Base-by-base conservation (phyloP, 1,139 yeast genomes). In the Hanseniaspora sp. region DNA sequence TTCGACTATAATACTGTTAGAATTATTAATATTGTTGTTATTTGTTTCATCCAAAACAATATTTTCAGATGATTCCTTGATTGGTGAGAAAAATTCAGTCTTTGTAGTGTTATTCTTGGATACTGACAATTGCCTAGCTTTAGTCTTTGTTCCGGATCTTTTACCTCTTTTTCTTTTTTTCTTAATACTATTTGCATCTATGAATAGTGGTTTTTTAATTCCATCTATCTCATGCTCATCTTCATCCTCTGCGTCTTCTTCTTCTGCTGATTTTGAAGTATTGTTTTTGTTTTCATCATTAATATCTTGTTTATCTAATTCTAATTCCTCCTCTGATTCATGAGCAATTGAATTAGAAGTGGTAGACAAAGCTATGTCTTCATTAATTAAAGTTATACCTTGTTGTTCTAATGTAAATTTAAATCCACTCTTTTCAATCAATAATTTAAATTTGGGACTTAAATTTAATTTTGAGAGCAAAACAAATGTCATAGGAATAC, bases 161-260 rank as follows among this genome's bases (percentile, higher is more conserved):
- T 83, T 74, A 5, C 96, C 96, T 62, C 96, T 76, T 64, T 86
- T 88, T 29, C 96, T 74, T 63, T 77, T 82, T 67, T 73, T 75
- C 15, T 49, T 23, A 1, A 44, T 35, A 2, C 53, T 18, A 5
- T 47, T 12, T 33, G 56, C 34, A 38, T 44, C 34, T 40, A n/a
- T 38, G 12, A 35, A 49, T 13, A 46, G 47, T 12, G 34, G 48
- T 23, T 47, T 52, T 30, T 42, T 44, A 11, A 54, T 52, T 38
- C 52, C 57, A 18, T 15, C 15, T 13, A 53, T 56, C 28, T 41
- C 46, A 37, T 47, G 28, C 7, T 37, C 48, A 12, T 39, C 54
- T 1, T 34, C 56, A 30, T 54, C 40, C 17, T 55, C 56, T 33
- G 34, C 54, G 45, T 52, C 51, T 35, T 45, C 48, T 29, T 53